Evolutionary conservation across 2,329 filamentous ascomycete genomes (phyloP).

Genomic region (Xenosphaeropsis pyriputrescens): DNA sequence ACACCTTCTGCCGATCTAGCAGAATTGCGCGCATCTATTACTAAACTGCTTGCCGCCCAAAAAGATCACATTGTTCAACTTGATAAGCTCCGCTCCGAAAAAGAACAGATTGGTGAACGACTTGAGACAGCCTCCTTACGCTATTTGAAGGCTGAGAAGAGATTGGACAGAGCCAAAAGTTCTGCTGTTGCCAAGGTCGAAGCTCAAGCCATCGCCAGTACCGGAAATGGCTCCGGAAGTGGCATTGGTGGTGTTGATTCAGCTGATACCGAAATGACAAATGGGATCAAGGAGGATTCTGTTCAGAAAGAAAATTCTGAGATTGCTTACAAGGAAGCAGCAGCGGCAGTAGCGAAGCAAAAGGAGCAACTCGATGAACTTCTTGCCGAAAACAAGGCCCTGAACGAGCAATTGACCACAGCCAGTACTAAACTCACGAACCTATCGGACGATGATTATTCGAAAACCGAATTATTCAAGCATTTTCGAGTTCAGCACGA

Average conservation of each 20-base stretch:
- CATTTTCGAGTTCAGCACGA: conserved; percentile 80
- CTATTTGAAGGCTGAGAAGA: conserved; percentile 93
- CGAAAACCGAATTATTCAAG: conserved; percentile 87
- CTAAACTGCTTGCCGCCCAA: conserved; percentile 61
- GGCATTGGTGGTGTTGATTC: conserved; percentile 25
- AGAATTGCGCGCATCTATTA: conserved; percentile 61
- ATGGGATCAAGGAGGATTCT: conserved; percentile 38
- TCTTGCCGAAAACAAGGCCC: conserved; percentile 57
- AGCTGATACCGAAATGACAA: conserved; percentile 33
- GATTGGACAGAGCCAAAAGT: conserved; percentile 79
- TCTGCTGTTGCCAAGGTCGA: conserved; percentile 83
- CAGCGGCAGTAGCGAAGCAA: conserved; percentile 64
- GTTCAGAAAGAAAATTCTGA: conserved; percentile 53
- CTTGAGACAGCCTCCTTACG: conserved; percentile 78
- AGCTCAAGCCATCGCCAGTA: conserved; percentile 67
- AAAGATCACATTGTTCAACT: conserved; percentile 69
- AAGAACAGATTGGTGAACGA: conserved; percentile 72
- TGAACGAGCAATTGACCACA: conserved; percentile 67
- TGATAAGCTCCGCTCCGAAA: conserved; percentile 62
- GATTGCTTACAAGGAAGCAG: conserved; percentile 61
- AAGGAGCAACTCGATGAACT: conserved; percentile 78
- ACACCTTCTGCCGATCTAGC: conserved; percentile 51
- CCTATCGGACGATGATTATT: conserved; percentile 83
- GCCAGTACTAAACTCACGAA: conserved; percentile 54
- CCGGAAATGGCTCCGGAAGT: conserved; percentile 23